These are phyloP conservation scores for Eragrostis tef DNA, from an alignment of 202 grass and related monocot genomes.

Conservation along the genomic window DNA sequence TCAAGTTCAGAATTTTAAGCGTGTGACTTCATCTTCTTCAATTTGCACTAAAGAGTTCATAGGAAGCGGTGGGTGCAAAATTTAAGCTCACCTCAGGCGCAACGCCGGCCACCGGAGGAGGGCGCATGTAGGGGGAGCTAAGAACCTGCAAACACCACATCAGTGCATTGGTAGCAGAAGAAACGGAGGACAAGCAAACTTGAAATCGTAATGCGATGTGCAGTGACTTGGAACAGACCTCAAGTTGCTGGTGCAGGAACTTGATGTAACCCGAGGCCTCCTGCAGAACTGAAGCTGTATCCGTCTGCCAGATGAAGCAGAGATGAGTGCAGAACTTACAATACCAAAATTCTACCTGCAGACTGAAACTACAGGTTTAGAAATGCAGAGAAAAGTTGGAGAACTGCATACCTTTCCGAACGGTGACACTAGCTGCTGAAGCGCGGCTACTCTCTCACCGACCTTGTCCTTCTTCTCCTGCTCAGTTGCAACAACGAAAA, in stretches of 20 bases:
- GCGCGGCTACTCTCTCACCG: constrained; percentile 71
- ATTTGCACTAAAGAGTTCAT: not conserved
- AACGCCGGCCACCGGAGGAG: constrained; percentile 44
- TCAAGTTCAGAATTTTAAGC: too few relatives aligned
- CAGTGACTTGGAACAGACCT: constrained; percentile 44
- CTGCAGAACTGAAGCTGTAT: constrained; percentile 90
- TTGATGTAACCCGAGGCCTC: constrained; percentile 95
- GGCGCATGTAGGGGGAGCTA: constrained; percentile 78
- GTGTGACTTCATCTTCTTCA: not conserved
- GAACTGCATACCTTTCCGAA: constrained; percentile 70
- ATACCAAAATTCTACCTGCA: not conserved
- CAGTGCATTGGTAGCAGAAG: not conserved
- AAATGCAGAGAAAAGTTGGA: not conserved
- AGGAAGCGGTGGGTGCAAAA: not conserved
- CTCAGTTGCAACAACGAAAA: constrained; percentile 10
- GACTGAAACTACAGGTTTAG: not conserved
- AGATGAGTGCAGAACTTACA: not conserved
- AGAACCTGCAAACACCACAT: constrained; percentile 59
- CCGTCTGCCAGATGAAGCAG: constrained; percentile 61
- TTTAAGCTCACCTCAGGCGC: constrained; percentile 62
- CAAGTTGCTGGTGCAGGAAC: constrained; percentile 91
- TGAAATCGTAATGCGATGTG: not conserved
- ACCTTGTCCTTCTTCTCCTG: constrained; percentile 99
- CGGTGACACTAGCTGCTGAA: constrained; percentile 94
- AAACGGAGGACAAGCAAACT: not conserved